Base-by-base conservation (phyloP, 2,329 filamentous ascomycete species). In the Nemania serpens region DNA sequence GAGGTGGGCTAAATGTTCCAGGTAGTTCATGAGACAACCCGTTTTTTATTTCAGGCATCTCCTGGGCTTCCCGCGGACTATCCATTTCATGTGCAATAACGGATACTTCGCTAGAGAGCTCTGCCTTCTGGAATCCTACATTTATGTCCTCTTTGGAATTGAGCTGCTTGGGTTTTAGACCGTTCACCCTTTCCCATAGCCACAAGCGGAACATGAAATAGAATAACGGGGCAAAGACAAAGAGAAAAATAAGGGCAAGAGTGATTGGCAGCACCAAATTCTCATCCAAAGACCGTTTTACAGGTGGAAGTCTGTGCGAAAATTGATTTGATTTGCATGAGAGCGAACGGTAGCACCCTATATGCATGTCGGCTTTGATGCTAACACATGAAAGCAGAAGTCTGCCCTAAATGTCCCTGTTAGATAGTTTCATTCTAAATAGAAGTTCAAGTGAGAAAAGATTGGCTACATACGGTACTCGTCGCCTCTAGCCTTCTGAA, bases 11-110 rank as follows among this genome's bases (percentile, higher is more conserved):
- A 1, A 17, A 13, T 18, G 2, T 17, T 48, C 37, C 55, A 5
- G n/a, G 55, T 7, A 62, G 15, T 45, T 61, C 59, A 43, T 62
- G 59, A 41, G 55, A 34, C 15, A 58, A 42, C 1, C 50, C 59
- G 1, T 43, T 55, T 34, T 59, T 52, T 34, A 1, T 52, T 34
- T 42, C 46, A 12, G 55, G 41, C 15, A 59, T 20, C 25, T 62
- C 55, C 10, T 45, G 51, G 15, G 34, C 5, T 22, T 37, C 18
- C 2, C 11, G 25, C 33, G 12, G 11, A 15, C 22, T 37, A 3
- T 59, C 46, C 46, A 62, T 59, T 39, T 62, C 59, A 4, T 50
- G 12, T 18, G 39, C 29, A 0, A 45, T n/a, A 3, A 49, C 49
- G 2, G 48, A 58, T 18, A 36, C 22, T 5, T 17, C 59, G 12